Base-by-base conservation (phyloP, 305 asterid species). In the Solanum chacoense region DNA sequence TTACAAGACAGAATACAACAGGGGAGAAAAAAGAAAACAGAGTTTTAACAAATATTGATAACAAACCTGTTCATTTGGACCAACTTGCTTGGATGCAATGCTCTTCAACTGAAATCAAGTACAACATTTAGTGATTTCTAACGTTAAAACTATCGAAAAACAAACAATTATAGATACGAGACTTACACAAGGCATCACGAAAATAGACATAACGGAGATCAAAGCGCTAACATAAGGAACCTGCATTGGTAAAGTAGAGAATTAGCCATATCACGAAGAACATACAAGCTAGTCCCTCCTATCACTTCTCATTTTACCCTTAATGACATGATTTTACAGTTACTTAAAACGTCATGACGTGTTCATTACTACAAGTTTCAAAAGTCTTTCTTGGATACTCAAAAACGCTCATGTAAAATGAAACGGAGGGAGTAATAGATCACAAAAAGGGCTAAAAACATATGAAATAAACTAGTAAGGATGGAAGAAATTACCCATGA, bases 1-100 rank as follows among this genome's bases (percentile, higher is more conserved):
- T 24, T 13, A 24, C 35, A 78, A 16, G 0, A 78, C 24, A 31
- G 45, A 22, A 40, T 32, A 29, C 29, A 71, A 40, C 26, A 28
- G 8, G 50, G 0, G 38, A 5, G 8, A 45, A 55, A 26, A 20
- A 14, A 85, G 22, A 71, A 55, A 26, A 20, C 31, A 85, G 50
- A 26, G 8, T 36, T 11, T 59, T 65, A 7, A 45, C 59, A 35
- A 36, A 14, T 40, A 11, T 22, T 22, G 29, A 50, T 10, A 45
- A 40, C 40, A 87, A 86, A 96, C 99, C 96, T 95, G 99, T 87
- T 96, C 98, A 90, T 87, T 91, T 11, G 98, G 96, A 32, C 99
- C 98, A 24, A 92, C 93, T 92, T 97, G 98, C 90, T 97, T 97
- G 85, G 99, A 97, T 38, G 97, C 99, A 90, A 97, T 94, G 91